Percentiles rank a stretch among this genome's conserved stretches.
These are phyloP conservation scores for Phyllosticta citribraziliensis DNA, from an alignment of 2,329 filamentous ascomycete genomes.

Conservation along the genomic window DNA sequence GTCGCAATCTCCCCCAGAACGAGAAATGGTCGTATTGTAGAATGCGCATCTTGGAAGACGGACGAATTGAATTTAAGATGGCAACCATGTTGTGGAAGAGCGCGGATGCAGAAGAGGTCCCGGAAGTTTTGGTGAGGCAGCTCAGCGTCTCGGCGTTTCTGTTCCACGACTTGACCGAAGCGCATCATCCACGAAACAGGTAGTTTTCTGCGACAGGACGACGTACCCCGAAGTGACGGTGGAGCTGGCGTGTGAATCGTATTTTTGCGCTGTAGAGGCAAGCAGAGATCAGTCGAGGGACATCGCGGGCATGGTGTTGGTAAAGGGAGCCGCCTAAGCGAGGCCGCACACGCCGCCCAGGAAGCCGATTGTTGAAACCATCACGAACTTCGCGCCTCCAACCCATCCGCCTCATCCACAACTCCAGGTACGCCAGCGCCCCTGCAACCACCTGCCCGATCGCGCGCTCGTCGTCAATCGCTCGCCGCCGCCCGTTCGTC, in stretches of 20 bases:
- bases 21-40: not conserved
- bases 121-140: not conserved
- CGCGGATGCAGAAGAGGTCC: not conserved
- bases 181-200: not conserved
- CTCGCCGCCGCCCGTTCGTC: not conserved
- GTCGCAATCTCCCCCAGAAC: not conserved
- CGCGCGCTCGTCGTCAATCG: not conserved
- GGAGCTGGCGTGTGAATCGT: not conserved
- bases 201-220: not conserved
- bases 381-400: conserved; percentile 11
- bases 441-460: not conserved
- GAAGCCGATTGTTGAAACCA: conserved; percentile 10
- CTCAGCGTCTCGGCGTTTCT: not conserved
- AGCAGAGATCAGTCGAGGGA: not conserved
- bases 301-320: not conserved
- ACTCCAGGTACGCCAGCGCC: conserved; percentile 6
- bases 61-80: too few relatives aligned
- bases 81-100: not conserved
- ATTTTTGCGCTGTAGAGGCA: not conserved
- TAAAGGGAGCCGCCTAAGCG: conserved; percentile 5
- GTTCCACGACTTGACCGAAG: not conserved
- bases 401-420: conserved; percentile 10
- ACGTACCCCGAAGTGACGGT: not conserved
- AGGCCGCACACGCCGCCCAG: conserved; percentile 10
- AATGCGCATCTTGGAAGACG: not conserved